A percentile compares a stretch with the other conserved stretches of the same genome.
Conservation (phyloP, 2,329 filamentous ascomycete species). For the Huntiella abstrusa region DNA sequence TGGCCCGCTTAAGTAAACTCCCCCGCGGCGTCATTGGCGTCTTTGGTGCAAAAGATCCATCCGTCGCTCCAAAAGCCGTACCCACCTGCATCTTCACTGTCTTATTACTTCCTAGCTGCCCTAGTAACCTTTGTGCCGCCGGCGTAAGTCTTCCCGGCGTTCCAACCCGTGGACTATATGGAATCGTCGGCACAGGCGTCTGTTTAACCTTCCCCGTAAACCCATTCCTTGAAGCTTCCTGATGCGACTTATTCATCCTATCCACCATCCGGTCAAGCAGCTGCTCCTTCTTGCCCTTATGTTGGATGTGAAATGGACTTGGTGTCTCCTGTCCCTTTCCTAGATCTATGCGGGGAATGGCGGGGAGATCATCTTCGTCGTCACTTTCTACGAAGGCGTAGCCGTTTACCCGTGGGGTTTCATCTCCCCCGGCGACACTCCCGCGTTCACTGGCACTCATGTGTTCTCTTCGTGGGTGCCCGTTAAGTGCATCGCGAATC, state of each 20-base stretch:
- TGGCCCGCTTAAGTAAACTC: conserved; percentile 1
- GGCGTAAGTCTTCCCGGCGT: conserved; percentile 43
- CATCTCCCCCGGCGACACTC: conserved; percentile 28
- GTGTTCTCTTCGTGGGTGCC: conserved; percentile 42
- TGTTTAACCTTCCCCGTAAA: conserved; percentile 38
- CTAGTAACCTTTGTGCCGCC: conserved; percentile 51
- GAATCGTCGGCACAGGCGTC: conserved; percentile 50
- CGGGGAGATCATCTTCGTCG: conserved; percentile 22
- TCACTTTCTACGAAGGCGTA: conserved; percentile 89
- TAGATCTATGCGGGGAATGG: conserved; percentile 32
- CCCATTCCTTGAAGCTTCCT: conserved; percentile 38
- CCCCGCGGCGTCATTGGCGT: conserved; percentile 1
- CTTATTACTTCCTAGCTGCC: conserved; percentile 20
- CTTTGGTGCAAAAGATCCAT: background rate
- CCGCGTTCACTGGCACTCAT: conserved; percentile 34
- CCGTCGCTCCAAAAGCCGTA: background rate
- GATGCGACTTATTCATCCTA: conserved; percentile 53
- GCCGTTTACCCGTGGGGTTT: conserved; percentile 75
- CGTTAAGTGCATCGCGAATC: conserved; percentile 66
- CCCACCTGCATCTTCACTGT: background rate
- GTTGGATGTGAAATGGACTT: conserved; percentile 65
- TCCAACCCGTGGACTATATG: conserved; percentile 39
- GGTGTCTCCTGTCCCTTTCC: conserved; percentile 42
- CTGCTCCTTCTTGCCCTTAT: conserved; percentile 57
- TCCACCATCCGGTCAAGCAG: conserved; percentile 80